Percentiles rank a stretch among this genome's conserved stretches.
phyloP scores from a whole-genome alignment of 2,329 filamentous ascomycete species.

The Clarireedia homoeocarpa region DNA sequence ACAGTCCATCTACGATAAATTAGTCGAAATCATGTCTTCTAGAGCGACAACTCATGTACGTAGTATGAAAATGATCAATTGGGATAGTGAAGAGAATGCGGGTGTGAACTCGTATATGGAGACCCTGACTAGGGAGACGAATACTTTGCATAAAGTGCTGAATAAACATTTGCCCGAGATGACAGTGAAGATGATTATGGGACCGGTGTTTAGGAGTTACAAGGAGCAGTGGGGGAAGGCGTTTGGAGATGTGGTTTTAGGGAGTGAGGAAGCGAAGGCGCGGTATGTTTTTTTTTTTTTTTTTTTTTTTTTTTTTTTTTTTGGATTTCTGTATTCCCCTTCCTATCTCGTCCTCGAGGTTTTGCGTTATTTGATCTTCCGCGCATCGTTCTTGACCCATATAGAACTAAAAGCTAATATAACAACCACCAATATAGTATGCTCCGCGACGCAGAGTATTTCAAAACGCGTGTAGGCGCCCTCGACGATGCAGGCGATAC shows the following conservation, averaged over 20 bases:
- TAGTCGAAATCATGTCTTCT: slow-evolving; percentile 64
- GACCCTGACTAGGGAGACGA: slow-evolving; percentile 61
- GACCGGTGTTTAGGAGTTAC: slow-evolving; percentile 59
- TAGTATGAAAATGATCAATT: slow-evolving; percentile 57
- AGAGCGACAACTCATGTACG: slow-evolving; percentile 55
- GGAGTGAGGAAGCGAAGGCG: slow-evolving; percentile 51
- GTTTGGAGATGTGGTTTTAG: slow-evolving; percentile 50
- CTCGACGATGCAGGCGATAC: slow-evolving; percentile 62
- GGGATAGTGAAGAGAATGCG: slow-evolving; percentile 30
- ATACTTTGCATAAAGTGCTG: slow-evolving; percentile 60
- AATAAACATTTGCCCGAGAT: slow-evolving; percentile 58
- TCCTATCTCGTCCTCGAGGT: neutral
- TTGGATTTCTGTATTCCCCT: neutral
- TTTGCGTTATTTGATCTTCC: neutral
- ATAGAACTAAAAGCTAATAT: too few species aligned
- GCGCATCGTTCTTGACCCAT: too few species aligned
- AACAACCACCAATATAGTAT: slow-evolving; percentile 37
- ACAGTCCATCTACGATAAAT: slow-evolving; percentile 62
- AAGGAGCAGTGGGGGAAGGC: slow-evolving; percentile 57
- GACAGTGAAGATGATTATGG: slow-evolving; percentile 61
- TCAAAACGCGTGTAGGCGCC: slow-evolving; percentile 52
- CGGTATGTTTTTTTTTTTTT: slow-evolving; percentile 39
- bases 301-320: neutral
- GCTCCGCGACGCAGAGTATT: slow-evolving; percentile 54
- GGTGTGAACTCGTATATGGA: slow-evolving; percentile 58